These are phyloP conservation scores for Lichtheimia corymbifera DNA, from an alignment of 371 early-diverging fungal species.

Conservation along the genomic window DNA sequence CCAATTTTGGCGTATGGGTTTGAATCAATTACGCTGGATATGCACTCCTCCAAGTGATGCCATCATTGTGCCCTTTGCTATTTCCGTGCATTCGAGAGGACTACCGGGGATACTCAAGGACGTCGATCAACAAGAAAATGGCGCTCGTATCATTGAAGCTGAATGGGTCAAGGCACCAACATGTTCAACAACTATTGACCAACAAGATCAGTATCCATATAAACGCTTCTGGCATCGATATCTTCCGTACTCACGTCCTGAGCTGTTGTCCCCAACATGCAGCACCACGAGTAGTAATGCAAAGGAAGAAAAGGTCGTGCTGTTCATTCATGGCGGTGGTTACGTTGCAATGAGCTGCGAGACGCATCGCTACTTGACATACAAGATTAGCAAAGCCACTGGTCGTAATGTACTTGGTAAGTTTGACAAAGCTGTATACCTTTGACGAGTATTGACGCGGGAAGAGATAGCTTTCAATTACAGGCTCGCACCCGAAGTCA, in stretches of 20 bases:
- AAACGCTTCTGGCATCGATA: too few species aligned
- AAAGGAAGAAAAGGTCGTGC: background rate
- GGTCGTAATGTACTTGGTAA: background rate
- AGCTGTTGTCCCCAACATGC: background rate
- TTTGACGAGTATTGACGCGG: slow-evolving; percentile 1
- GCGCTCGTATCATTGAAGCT: background rate
- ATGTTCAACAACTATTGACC: background rate
- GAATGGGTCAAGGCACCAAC: background rate
- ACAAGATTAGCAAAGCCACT: slow-evolving; percentile 1
- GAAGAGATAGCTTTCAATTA: background rate
- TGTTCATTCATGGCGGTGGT: slow-evolving; percentile 1
- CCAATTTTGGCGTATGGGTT: background rate
- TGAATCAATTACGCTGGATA: background rate
- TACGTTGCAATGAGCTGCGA: background rate
- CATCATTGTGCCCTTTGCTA: background rate
- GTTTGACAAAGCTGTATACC: background rate
- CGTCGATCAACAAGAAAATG: background rate
- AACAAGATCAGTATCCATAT: background rate
- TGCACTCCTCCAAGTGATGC: background rate
- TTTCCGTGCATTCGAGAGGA: background rate
- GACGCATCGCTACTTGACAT: background rate
- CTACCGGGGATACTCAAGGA: background rate
- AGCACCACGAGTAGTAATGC: background rate
- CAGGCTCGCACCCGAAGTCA: slow-evolving; percentile 1
- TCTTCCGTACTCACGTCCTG: too few species aligned